Percentiles rank a stretch among this genome's conserved stretches.
These are phyloP conservation scores for Aphanomyces euteiches DNA, from an alignment of 352 stramenopile species.

Conservation along the genomic window DNA sequence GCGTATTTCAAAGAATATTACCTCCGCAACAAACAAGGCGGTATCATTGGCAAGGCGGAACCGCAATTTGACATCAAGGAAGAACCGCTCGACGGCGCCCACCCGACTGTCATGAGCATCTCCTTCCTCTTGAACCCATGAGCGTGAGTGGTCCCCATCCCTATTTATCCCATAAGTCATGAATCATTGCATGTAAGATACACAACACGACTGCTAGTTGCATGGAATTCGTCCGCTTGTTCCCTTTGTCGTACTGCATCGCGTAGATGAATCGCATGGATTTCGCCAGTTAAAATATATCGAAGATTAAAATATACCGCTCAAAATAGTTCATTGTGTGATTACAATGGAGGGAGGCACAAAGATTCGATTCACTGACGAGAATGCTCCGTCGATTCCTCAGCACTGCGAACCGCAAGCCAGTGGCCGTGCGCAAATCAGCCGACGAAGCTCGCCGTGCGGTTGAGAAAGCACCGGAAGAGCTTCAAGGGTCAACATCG, in stretches of 20 bases:
- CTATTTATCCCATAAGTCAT: too few relatives aligned
- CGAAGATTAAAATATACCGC: too few relatives aligned
- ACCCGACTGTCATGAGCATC: background rate
- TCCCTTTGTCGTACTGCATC: too few relatives aligned
- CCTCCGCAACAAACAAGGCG: constrained; percentile 7
- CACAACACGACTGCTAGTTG: too few relatives aligned
- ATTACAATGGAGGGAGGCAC: too few relatives aligned
- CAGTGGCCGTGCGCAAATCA: background rate
- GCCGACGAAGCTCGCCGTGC: background rate
- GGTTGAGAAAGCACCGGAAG: background rate
- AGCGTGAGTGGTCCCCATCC: background rate
- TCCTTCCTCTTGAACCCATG: background rate
- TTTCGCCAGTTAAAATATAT: too few relatives aligned
- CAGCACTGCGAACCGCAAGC: background rate
- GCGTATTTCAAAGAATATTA: constrained; percentile 15
- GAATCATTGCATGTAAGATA: too few relatives aligned
- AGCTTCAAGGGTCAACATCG: background rate
- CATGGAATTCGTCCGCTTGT: too few relatives aligned
- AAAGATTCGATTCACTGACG: too few relatives aligned
- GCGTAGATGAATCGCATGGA: too few relatives aligned
- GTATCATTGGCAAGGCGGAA: background rate
- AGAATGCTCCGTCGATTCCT: background rate
- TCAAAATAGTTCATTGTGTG: too few relatives aligned
- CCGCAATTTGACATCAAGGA: background rate
- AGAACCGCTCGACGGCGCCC: background rate